Base-by-base conservation (phyloP, 257 asterid species). In the Leptodermis oblonga region DNA sequence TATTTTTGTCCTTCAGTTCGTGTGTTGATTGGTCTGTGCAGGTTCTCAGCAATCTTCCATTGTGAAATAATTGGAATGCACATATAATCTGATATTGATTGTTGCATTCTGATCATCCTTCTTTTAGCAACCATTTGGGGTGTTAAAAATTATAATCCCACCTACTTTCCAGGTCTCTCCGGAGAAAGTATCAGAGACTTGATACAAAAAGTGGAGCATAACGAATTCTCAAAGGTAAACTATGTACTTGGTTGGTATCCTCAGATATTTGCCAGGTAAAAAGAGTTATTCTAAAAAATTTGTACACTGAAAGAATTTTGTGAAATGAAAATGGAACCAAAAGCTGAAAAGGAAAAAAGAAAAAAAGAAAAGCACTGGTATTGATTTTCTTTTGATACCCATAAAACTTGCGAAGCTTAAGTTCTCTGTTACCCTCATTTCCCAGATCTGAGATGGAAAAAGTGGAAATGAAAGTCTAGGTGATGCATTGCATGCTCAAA, bases 161-260 rank as follows among this genome's bases (percentile, higher is more conserved):
- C 60, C 46, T 42, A 41, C 61, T 67, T 71, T 79, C 76, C 90
- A 93, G 99, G 92, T 65, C 93, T 94, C 33, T 90, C 88, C 66
- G 76, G 77, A 70, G 96, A 91, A 82, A 77, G 97, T 74, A 89
- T 90, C 70, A 87, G 92, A 81, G 88, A 70, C 73, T 74, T 91
- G 73, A 91, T 94, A 90, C 82, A 94, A 77, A 86, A 78, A 73
- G 84, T 82, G 72, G 97, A 94, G 82, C 84, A 87, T 1, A 86
- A 77, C 73, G 90, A 84, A 67, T 86, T 89, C 73, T 66, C 87
- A 67, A 91, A 83, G 92, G 99, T 93, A 81, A 36, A 74, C 65
- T 73, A 63, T 60, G 22, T 68, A 39, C 64, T 23, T 7, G 28
- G 65, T 71, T 46, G n/a, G 72, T 76, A 39, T 73, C 43, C 74